Conservation (phyloP, 306 rosid genomes). For the Psophocarpus tetragonolobus region DNA sequence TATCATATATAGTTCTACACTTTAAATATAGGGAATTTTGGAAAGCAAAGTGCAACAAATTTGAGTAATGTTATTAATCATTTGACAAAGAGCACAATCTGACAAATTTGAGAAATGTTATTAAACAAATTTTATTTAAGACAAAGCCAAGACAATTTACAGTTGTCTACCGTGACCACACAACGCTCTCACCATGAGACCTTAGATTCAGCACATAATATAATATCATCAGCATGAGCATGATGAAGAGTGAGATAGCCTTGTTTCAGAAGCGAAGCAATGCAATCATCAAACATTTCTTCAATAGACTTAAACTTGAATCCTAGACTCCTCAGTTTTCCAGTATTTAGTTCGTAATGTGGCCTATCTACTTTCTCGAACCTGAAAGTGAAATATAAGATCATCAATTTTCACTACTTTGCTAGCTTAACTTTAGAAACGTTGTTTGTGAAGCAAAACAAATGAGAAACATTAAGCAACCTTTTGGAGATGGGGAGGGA, state of each 20-base stretch:
- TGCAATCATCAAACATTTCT: slow-evolving; percentile 85
- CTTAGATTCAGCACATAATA: too few species aligned
- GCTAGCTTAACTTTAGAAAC: too few species aligned
- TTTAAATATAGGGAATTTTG: background rate
- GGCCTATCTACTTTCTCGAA: slow-evolving; percentile 57
- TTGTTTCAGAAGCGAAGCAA: slow-evolving; percentile 61
- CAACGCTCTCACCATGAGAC: too few species aligned
- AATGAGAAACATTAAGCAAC: slow-evolving; percentile 32
- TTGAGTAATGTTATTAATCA: background rate
- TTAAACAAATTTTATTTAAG: too few species aligned
- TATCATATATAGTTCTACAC: background rate
- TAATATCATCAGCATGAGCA: too few species aligned
- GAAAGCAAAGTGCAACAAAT: background rate
- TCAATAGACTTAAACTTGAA: slow-evolving; percentile 61
- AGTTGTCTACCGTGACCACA: too few species aligned
- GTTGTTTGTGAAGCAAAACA: too few species aligned
- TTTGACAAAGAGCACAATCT: background rate
- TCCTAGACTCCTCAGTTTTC: slow-evolving; percentile 61
- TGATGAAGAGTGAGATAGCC: slow-evolving; percentile 40
- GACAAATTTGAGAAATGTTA: too few species aligned
- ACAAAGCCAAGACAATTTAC: too few species aligned
- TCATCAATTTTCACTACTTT: background rate
- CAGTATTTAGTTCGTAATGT: slow-evolving; percentile 54
- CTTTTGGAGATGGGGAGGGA: slow-evolving; percentile 64
- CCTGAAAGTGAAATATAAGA: slow-evolving; percentile 41